Percentiles rank a stretch among this genome's conserved stretches.
Conservation (phyloP, 2,329 filamentous ascomycete species). For the Leptographium radiaticola region DNA sequence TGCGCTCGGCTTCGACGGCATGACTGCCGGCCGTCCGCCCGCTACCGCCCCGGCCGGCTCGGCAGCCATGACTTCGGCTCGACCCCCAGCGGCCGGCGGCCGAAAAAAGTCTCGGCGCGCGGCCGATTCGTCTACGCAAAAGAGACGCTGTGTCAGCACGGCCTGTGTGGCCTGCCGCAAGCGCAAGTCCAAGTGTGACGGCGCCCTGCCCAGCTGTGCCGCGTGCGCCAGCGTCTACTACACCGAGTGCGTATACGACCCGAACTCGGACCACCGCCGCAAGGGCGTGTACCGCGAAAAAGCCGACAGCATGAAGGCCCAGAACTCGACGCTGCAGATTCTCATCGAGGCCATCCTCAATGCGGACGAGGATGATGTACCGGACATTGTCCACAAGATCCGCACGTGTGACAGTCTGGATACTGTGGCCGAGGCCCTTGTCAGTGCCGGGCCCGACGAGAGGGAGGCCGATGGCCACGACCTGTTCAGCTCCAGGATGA, state of each 20-base stretch:
- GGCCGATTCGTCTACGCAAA: constrained; percentile 36
- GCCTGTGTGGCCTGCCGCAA: constrained; percentile 70
- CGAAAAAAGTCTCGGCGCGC: constrained; percentile 40
- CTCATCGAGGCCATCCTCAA: constrained; percentile 87
- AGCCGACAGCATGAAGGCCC: constrained; percentile 74
- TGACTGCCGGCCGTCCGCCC: not conserved
- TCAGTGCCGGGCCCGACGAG: constrained; percentile 26
- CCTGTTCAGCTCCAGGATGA: not conserved
- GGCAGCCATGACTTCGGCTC: not conserved
- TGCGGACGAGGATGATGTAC: constrained; percentile 75
- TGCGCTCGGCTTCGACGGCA: not conserved
- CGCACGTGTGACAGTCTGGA: constrained; percentile 67
- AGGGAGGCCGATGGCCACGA: constrained; percentile 19
- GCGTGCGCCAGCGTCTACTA: constrained; percentile 92
- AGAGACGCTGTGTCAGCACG: constrained; percentile 71
- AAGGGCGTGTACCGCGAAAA: constrained; percentile 97
- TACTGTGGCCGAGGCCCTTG: constrained; percentile 37
- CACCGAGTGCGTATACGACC: constrained; percentile 87
- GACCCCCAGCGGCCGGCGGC: not conserved
- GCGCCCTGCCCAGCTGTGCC: constrained; percentile 79
- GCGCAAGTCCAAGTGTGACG: constrained; percentile 82
- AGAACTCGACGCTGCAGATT: constrained; percentile 79
- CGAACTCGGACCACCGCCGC: constrained; percentile 86
- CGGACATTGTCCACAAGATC: constrained; percentile 70
- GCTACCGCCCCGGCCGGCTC: not conserved